Base-by-base conservation (phyloP, 108 stramenopile species). In the Skeletonema potamos region DNA sequence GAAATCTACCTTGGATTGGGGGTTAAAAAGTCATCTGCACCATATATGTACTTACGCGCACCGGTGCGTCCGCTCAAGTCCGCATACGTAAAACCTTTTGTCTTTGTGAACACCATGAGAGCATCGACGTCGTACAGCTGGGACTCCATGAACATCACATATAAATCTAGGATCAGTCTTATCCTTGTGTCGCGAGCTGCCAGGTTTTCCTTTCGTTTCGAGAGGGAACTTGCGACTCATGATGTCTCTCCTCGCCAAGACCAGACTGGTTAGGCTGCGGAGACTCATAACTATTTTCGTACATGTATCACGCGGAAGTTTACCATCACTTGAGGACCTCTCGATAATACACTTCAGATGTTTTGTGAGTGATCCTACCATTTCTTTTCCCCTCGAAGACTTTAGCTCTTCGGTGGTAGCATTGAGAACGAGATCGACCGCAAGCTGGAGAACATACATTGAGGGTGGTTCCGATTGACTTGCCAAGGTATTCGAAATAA, bases 21-120 rank as follows among this genome's bases (percentile, higher is more conserved):
- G 34, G n/a, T 26, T 1, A 30, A n/a, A 57, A 58, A 26, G 22
- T 22, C 18, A 22, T 24, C 48, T 51, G 9, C 22, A 22, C 22
- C 18, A 68, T 58, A 87, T 88, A 51, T 68, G 41, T 37, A 85
- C 88, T 57, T 76, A 89, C 24, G 79, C 77, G 74, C 92, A 93
- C 24, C 92, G 69, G 24, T 85, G 62, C 9, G 81, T 82, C 41
- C 86, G 58, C 24, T 90, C 85, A 55, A 86, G 82, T 15, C 93
- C 90, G 58, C 93, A 94, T 24, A 94, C 93, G 70, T 94, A 92
- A 66, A 94, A 94, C 33, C 90, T 70, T 24, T 87, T 75, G 59
- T 90, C 85, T 43, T 88, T 91, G 75, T 90, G 80, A 43, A 68
- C 83, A 2, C 92, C 92, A 56, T 77, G 72, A 15, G 79, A 76